Base-by-base conservation (phyloP, 371 early-diverging fungal genomes). In the Mortierella sp. region DNA sequence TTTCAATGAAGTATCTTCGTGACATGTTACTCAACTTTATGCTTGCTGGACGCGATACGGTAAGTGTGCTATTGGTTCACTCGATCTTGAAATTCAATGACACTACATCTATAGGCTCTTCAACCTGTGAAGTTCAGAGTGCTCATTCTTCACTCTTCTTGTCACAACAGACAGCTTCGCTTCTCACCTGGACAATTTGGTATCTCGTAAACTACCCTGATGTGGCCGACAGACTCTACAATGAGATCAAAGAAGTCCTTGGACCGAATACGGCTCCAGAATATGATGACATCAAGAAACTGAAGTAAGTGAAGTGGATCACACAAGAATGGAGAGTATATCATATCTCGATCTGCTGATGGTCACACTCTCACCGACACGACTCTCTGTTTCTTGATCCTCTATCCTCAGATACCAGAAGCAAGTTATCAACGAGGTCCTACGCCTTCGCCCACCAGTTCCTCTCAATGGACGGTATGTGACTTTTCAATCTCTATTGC, bases 41-140 rank as follows among this genome's bases (percentile, higher is more conserved):
- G 4, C 57, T 77, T 16, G 79, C 79, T 15, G 79, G 79, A 51
- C 72, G 79, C 45, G 79, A 77, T 26, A 77, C 79, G 62, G 79
- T 77, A 72, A 21, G 64, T 57, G 23, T 11, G 28, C n/a, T n/a
- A n/a, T n/a, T n/a, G n/a, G n/a, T n/a, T n/a, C n/a, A n/a, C n/a
- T 9, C 46, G 16, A 12, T 50, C 7, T 4, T 50, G 50, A 14
- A 7, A 5, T 21, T 50, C 50, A n/a, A 14, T 50, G 50, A 2
- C 16, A 21, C 50, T 21, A 50, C 14, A 4, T 50, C 4, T 50
- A 16, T 50, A 16, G 4, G 4, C 14, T 14, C 14, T 50, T 7
- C 16, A 16, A 16, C 21, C 21, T 51, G 51, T 51, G n/a, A n/a
- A n/a, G n/a, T n/a, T n/a, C 26, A 26, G 12, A 23, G 18, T 26